Evolutionary conservation across 139 green algal species (phyloP), one percentile per base, ranked within the genome.

Genomic region (Coccomyxa sp.): DNA sequence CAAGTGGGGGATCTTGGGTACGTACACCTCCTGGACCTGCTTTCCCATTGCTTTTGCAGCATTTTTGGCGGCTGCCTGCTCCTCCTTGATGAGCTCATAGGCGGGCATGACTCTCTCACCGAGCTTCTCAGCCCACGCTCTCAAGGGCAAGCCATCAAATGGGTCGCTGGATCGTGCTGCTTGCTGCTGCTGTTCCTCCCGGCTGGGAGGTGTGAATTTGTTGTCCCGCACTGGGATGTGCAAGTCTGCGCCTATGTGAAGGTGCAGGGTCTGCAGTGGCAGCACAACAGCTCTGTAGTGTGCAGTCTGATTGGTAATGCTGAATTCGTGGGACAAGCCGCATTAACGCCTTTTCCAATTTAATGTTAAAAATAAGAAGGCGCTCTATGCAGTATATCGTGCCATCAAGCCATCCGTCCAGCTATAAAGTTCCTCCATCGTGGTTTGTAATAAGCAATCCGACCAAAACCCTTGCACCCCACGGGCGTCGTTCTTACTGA

Each of bases 71-170:
- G 15, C 23, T 32, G 31, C 45, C 51, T 79, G 32, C 63, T 88
- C 85, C 45, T 84, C 79, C n/a, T 85, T 63, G 23, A 86, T 68
- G 57, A 74, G 67, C 59, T 87, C 74, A 28, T 78, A 84, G 27
- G 82, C 82, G 28, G 82, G 85, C 66, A 81, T 79, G 10, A 88
- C 63, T 16, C 79, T 45, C 30, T 85, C 77, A 13, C 89, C 89
- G 10, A 92, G 71, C 23, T 71, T 82, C 76, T 92, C 89, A 10
- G 89, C 89, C 28, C 88, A 80, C 12, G 59, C 77, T n/a, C 74
- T 80, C 79, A 92, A 82, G 21, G 88, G 88, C 31, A 92, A 57
- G 30, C 89, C 89, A 32, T 88, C 85, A 75, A 92, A 92, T 13
- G 85, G 83, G 76, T 92, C 87, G 1, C 15, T 74, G 60, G 58